Evolutionary conservation across 2,329 filamentous ascomycete species (phyloP).

Genomic region (Aspergillus sp.): DNA sequence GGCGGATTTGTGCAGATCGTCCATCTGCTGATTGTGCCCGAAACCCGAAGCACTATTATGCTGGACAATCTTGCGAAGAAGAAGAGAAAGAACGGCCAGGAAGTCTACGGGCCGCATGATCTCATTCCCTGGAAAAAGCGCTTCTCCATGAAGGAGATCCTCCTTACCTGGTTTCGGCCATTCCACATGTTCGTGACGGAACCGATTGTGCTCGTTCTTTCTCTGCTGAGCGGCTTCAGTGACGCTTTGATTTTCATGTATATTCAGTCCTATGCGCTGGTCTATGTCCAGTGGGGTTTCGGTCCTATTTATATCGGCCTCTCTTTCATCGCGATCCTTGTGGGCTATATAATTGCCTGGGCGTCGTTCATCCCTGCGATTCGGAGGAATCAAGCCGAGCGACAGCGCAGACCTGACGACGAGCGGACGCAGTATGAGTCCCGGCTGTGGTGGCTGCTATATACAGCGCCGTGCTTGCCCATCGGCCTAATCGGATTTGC

Average conservation of each 20-base stretch:
- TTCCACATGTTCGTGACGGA: conserved; percentile 58
- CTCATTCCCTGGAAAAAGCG: conserved; percentile 51
- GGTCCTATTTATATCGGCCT: conserved; percentile 39
- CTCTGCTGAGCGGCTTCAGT: conserved; percentile 53
- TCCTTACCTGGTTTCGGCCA: conserved; percentile 50
- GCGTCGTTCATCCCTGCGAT: conserved; percentile 49
- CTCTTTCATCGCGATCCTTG: conserved; percentile 46
- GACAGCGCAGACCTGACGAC: conserved; percentile 38
- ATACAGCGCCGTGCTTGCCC: conserved; percentile 49
- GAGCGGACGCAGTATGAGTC: conserved; percentile 56
- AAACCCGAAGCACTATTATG: conserved; percentile 63
- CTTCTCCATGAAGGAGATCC: conserved; percentile 50
- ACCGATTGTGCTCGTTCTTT: conserved; percentile 54
- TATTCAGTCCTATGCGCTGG: conserved; percentile 51
- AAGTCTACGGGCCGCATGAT: conserved; percentile 63
- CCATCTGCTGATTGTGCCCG: conserved; percentile 59
- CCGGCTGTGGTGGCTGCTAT: conserved; percentile 53
- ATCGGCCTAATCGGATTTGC: conserved; percentile 56
- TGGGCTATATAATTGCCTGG: conserved; percentile 54
- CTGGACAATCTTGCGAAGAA: conserved; percentile 67
- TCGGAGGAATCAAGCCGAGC: conserved; percentile 38
- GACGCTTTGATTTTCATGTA: conserved; percentile 60
- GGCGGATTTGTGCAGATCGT: conserved; percentile 56
- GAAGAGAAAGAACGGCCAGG: conserved; percentile 41
- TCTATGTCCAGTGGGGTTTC: conserved; percentile 54